Conservation (phyloP, 129 eudicot genomes). For the Chrysanthemum lavandulifolium region DNA sequence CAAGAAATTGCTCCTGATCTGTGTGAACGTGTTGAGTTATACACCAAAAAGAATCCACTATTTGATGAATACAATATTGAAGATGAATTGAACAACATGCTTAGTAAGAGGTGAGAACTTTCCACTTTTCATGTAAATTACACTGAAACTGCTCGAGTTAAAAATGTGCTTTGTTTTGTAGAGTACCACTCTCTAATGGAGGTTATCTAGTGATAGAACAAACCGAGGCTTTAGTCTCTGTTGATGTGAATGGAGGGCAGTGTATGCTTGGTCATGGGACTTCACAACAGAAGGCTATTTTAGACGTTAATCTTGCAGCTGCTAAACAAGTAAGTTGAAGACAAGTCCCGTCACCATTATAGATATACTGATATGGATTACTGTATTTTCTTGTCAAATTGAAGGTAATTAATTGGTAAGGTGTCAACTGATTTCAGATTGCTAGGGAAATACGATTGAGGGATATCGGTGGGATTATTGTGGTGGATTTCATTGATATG, state of each 20-base stretch:
- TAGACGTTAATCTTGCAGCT: constrained; percentile 95
- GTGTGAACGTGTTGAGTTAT: constrained; percentile 82
- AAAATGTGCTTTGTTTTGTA: constrained; percentile 25
- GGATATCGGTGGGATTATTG: constrained; percentile 93
- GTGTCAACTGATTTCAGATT: constrained; percentile 59
- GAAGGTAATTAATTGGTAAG: not conserved
- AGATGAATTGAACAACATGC: constrained; percentile 79
- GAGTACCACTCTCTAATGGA: constrained; percentile 89
- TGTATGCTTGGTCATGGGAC: constrained; percentile 95
- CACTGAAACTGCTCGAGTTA: constrained; percentile 9
- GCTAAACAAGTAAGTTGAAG: constrained; percentile 72
- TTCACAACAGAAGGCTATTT: constrained; percentile 88
- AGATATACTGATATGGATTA: not conserved
- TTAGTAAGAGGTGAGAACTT: constrained; percentile 69
- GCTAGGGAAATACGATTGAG: constrained; percentile 87
- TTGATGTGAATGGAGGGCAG: constrained; percentile 97
- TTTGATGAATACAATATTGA: constrained; percentile 90
- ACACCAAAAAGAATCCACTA: constrained; percentile 74
- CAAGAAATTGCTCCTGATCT: constrained; percentile 90
- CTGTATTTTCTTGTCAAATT: not conserved
- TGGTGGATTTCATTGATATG: constrained; percentile 94
- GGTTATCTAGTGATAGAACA: constrained; percentile 97
- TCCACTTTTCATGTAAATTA: not conserved
- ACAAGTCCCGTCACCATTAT: not conserved
- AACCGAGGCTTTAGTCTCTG: constrained; percentile 95